A percentile compares a stretch with the other conserved stretches of the same genome.
These are phyloP conservation scores for Diutina ranongensis DNA, from an alignment of 1,139 yeast species.

Conservation along the genomic window DNA sequence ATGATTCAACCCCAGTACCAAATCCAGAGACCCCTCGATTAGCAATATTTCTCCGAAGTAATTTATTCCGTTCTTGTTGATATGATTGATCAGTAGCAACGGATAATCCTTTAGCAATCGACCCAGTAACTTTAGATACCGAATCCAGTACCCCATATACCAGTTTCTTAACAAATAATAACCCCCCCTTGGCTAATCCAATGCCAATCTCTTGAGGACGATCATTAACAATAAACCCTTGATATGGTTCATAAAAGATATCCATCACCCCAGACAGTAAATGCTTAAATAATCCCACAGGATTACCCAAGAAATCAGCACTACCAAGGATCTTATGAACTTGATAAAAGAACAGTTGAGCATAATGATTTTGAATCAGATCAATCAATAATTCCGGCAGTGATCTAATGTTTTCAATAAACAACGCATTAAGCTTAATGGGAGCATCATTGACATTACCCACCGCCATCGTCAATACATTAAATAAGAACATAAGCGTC, in stretches of 20 bases:
- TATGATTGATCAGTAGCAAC: slow-evolving; percentile 81
- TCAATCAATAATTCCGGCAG: slow-evolving; percentile 67
- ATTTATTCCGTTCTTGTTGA: slow-evolving; percentile 70
- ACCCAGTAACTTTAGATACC: slow-evolving; percentile 84
- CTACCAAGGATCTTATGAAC: slow-evolving; percentile 89
- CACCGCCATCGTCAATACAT: slow-evolving; percentile 89
- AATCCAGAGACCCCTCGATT: slow-evolving; percentile 85
- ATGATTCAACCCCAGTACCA: slow-evolving; percentile 79
- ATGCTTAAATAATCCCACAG: slow-evolving; percentile 91
- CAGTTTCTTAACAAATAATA: slow-evolving; percentile 87
- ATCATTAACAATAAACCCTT: slow-evolving; percentile 88
- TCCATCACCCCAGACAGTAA: slow-evolving; percentile 93
- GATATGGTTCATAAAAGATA: slow-evolving; percentile 93
- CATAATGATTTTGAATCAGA: slow-evolving; percentile 74
- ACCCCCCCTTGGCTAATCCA: slow-evolving; percentile 91
- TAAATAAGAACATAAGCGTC: slow-evolving; percentile 63
- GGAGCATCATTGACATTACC: slow-evolving; percentile 98
- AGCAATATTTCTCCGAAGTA: slow-evolving; percentile 67
- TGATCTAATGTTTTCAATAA: slow-evolving; percentile 81
- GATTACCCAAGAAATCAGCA: slow-evolving; percentile 93
- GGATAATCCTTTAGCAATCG: slow-evolving; percentile 87
- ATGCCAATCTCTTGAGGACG: slow-evolving; percentile 94
- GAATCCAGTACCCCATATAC: slow-evolving; percentile 94
- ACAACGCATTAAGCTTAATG: slow-evolving; percentile 73
- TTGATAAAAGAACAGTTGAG: slow-evolving; percentile 87